phyloP scores from a whole-genome alignment of 176 grass and related monocot genomes.

The Pontederia crassipes region DNA sequence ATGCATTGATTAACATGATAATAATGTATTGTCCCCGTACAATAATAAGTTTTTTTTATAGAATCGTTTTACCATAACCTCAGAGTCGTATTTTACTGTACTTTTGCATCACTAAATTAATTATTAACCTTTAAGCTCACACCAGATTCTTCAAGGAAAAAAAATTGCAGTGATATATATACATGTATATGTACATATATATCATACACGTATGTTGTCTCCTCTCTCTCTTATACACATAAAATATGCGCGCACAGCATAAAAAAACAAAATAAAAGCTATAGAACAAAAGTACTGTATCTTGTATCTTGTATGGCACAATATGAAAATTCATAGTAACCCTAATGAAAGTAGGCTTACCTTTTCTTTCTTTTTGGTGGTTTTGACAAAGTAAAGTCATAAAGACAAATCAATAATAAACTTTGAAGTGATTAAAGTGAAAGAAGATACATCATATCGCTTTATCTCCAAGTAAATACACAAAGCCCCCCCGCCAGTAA shows the following conservation, averaged over 20 bases:
- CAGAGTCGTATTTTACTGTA: too few relatives aligned
- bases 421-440: constrained; percentile 17
- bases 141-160: neutral
- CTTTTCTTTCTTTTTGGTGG: neutral
- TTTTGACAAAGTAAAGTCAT: constrained; percentile 1
- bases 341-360: neutral
- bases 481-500: neutral
- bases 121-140: neutral
- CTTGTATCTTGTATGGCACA: neutral
- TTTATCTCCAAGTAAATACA: constrained; percentile 8
- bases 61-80: too few relatives aligned
- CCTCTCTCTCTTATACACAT: too few relatives aligned
- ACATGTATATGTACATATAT: neutral
- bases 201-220: neutral
- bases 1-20: too few relatives aligned
- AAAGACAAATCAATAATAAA: neutral
- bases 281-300: neutral
- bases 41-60: too few relatives aligned
- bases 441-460: constrained; percentile 9
- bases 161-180: neutral
- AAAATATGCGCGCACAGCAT: too few relatives aligned
- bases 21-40: too few relatives aligned
- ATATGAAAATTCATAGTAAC: neutral
- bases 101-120: neutral
- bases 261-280: too few relatives aligned